phyloP scores from a whole-genome alignment of 176 grass and related monocot genomes.

The Thinopyrum elongatum region DNA sequence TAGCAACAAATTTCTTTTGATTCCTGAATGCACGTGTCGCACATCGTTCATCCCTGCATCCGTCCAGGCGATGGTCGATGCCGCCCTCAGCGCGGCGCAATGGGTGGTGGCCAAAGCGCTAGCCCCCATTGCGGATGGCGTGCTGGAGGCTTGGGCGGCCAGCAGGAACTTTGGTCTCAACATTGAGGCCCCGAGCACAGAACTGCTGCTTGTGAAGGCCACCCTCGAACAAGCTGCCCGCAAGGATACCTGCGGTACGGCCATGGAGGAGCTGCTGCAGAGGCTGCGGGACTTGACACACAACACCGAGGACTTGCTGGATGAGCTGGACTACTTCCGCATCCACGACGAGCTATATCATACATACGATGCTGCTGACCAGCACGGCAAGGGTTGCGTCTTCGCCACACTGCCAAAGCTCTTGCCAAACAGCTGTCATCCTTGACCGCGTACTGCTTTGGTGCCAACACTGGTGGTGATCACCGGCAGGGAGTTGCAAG shows the following conservation, averaged over 20 bases:
- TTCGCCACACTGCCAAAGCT: not conserved
- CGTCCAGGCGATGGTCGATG: too few species aligned
- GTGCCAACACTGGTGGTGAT: too few species aligned
- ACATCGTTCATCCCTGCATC: too few species aligned
- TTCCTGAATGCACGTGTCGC: too few species aligned
- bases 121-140: rapidly evolving
- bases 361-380: rapidly evolving
- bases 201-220: not conserved
- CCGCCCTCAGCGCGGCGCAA: not conserved
- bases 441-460: too few species aligned
- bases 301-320: not conserved
- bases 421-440: not conserved
- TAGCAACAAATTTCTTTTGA: too few species aligned
- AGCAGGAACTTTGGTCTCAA: not conserved
- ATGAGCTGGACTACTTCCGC: constrained; percentile 7
- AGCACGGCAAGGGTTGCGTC: not conserved
- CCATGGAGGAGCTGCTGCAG: not conserved
- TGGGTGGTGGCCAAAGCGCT: not conserved
- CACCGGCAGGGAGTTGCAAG: too few species aligned
- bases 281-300: not conserved
- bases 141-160: constrained; percentile 3
- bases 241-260: not conserved
- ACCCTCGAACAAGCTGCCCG: not conserved
- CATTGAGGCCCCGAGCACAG: not conserved
- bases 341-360: not conserved